Evolutionary conservation across 306 rosid species (phyloP), one percentile per base, ranked within the genome.

Genomic region (Cucurbita ficifolia): DNA sequence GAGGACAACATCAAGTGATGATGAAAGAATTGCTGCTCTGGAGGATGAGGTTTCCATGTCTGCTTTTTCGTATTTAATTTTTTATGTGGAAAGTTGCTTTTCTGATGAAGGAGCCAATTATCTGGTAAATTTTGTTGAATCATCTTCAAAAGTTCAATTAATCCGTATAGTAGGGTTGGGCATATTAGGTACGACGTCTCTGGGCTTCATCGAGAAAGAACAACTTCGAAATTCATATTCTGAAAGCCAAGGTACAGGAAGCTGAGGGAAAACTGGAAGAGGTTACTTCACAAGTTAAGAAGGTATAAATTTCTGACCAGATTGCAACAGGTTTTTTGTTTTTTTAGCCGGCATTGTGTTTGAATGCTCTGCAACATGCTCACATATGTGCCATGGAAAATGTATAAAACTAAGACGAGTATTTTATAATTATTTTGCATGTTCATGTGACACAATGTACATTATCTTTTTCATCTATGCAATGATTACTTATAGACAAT

Each of bases 171-270:
- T 84, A 70, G 86, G 78, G 42, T 83, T 83, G 75, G 83, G 50
- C 74, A 74, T 86, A 54, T 77, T 78, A 92, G 98, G 96, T 92
- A 54, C 96, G 78, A 81, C 82, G 19, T 72, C 96, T 92, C 68
- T 92, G 98, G 98, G 68, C 83, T 57, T 64, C 80, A 59, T 84
- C 80, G 58, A 87, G 96, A 83, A 92, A 62, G 88, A 88, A 78
- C 86, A 92, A 92, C 80, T 92, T 85, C 43, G 96, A 92, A 75
- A 79, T 90, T 77, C 90, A 94, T 87, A 72, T 84, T 75, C 73
- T 87, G 65, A 64, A 84, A 83, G 84, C 83, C 48, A 87, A 84
- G 53, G 92, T 83, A 57, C 78, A 77, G 55, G 94, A 87, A 73
- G 78, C 88, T n/a, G 92, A 87, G 75, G 76, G 80, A 29, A 89